A percentile compares a stretch with the other conserved stretches of the same genome.
phyloP scores from a whole-genome alignment of 1,284 basidiomycete species.

The Termitomyces sp. region DNA sequence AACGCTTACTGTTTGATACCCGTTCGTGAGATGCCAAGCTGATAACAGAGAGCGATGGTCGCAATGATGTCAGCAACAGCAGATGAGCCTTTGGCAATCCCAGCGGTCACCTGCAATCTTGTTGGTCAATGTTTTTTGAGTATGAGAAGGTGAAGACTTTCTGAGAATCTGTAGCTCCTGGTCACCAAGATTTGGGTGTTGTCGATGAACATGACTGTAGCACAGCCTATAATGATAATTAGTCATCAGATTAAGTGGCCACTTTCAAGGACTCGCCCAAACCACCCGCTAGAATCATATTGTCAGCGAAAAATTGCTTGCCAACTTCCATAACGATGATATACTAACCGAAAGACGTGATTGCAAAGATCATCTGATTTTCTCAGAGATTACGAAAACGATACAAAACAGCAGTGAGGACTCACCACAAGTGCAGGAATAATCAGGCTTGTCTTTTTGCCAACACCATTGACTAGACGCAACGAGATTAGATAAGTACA shows the following conservation, averaged over 20 bases:
- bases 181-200: constrained; percentile 3
- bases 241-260: neutral
- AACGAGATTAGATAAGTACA: neutral
- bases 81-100: constrained; percentile 5
- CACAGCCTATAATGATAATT: constrained; percentile 2
- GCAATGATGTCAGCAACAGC: neutral
- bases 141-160: neutral
- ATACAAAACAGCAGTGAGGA: neutral
- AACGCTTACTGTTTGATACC: constrained; percentile 4
- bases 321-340: neutral
- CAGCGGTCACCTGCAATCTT: constrained; percentile 1
- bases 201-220: constrained; percentile 5
- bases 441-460: constrained; percentile 1
- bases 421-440: constrained; percentile 8
- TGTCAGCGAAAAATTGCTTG: neutral
- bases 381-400: neutral
- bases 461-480: neutral
- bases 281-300: neutral
- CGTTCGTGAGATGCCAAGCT: neutral
- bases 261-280: neutral
- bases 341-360: constrained; percentile 4
- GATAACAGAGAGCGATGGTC: constrained; percentile 3
- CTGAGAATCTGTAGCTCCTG: constrained; percentile 7
- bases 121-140: neutral
- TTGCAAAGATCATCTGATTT: constrained; percentile 8